Evolutionary conservation across 495 filamentous ascomycete species (phyloP).

Genomic region (Hypoxylon lenormandii): DNA sequence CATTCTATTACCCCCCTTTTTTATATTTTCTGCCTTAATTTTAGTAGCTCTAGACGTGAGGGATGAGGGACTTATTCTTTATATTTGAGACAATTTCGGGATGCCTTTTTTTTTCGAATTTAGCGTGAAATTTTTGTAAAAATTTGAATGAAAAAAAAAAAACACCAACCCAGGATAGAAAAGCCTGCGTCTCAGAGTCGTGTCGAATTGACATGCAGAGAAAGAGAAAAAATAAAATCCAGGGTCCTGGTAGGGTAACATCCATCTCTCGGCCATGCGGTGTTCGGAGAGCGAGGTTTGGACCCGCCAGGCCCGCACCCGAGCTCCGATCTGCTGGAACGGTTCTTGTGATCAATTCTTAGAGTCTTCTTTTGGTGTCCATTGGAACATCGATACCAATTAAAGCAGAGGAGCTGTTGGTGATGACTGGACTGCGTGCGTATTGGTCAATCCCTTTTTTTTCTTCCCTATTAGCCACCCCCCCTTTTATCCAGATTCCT

Average conservation of each 20-base stretch:
- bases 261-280: constrained; percentile 20
- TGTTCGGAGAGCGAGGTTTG: constrained; percentile 37
- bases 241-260: constrained; percentile 30
- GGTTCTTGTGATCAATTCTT: constrained; percentile 31
- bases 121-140: too few species aligned
- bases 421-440: background rate
- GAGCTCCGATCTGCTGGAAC: constrained; percentile 37
- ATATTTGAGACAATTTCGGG: background rate
- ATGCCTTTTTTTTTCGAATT: background rate
- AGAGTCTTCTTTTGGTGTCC: constrained; percentile 7
- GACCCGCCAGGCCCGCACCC: constrained; percentile 20
- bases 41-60: background rate
- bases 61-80: constrained; percentile 33
- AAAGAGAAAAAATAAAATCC: background rate
- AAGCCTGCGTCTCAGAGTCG: constrained; percentile 5
- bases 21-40: background rate
- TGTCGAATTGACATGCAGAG: constrained; percentile 12
- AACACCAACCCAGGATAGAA: constrained; percentile 10
- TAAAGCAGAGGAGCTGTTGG: background rate
- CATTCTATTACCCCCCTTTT: too few species aligned
- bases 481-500: constrained; percentile 27
- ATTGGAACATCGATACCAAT: constrained; percentile 1
- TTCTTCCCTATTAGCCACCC: background rate
- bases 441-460: constrained; percentile 8
- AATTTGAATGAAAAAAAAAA: constrained; percentile 1